phyloP scores from a whole-genome alignment of 768 basidiomycete species.

The Gloeopeniophorella convolvens region DNA sequence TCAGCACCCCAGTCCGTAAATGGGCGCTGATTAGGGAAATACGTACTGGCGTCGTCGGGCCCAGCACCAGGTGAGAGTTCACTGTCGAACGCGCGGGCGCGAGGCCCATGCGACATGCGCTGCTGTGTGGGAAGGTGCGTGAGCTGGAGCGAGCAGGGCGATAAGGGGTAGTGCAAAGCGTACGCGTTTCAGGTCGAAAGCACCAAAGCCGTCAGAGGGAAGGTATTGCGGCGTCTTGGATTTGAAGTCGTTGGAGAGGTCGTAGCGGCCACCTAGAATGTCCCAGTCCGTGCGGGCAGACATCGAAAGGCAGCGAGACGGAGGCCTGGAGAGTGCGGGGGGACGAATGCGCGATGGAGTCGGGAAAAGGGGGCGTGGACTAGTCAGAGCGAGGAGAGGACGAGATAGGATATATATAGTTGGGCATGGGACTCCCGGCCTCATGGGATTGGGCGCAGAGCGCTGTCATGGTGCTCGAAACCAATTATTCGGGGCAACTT shows the following conservation, averaged over 20 bases:
- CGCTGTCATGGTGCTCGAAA: too few species aligned
- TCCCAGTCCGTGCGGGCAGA: slow-evolving; percentile 1
- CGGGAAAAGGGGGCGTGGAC: neutral
- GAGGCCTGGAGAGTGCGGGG: neutral
- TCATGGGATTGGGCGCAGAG: too few species aligned
- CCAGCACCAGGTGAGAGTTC: neutral
- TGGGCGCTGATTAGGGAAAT: slow-evolving; percentile 1
- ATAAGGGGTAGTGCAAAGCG: neutral
- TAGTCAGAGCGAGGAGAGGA: neutral
- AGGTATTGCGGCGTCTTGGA: slow-evolving; percentile 7
- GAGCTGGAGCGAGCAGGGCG: neutral
- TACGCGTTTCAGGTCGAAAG: slow-evolving; percentile 6
- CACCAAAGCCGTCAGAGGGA: neutral
- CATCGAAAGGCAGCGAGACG: neutral
- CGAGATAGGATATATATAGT: slow-evolving; percentile 15
- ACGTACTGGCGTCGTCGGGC: slow-evolving; percentile 5
- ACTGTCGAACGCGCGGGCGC: neutral
- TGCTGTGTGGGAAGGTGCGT: neutral
- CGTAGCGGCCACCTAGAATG: slow-evolving; percentile 1
- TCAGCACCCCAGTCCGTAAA: neutral
- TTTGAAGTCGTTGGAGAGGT: slow-evolving; percentile 1
- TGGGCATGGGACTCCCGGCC: neutral
- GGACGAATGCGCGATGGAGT: neutral
- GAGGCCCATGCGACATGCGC: neutral
- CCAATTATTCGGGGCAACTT: too few species aligned